These are phyloP conservation scores for Marasmius oreades DNA, from an alignment of 1,284 basidiomycete species.

Conservation along the genomic window DNA sequence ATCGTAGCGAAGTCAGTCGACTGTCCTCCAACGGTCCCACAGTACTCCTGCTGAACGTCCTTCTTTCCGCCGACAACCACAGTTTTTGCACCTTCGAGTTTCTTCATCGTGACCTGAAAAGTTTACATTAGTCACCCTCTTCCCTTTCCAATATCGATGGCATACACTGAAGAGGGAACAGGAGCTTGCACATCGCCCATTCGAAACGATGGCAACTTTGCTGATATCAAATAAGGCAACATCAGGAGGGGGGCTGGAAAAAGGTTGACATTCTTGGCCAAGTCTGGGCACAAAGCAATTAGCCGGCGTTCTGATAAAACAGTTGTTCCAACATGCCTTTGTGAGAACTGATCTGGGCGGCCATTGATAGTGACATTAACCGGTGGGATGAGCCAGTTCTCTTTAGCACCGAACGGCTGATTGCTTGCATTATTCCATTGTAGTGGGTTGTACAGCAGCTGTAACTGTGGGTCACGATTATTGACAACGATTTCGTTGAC, in stretches of 20 bases:
- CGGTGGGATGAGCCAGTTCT: constrained; percentile 45
- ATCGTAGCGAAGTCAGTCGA: constrained; percentile 52
- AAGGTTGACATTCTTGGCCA: constrained; percentile 57
- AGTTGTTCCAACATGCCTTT: constrained; percentile 28
- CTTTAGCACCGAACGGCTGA: constrained; percentile 36
- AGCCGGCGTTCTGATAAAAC: background rate
- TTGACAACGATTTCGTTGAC: constrained; percentile 36
- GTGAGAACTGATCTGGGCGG: constrained; percentile 44
- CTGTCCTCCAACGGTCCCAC: constrained; percentile 54
- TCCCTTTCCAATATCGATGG: constrained; percentile 10
- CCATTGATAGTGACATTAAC: constrained; percentile 43
- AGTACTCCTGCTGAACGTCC: constrained; percentile 50
- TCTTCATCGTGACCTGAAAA: constrained; percentile 55
- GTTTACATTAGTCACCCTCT: no score
- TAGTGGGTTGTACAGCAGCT: constrained; percentile 47
- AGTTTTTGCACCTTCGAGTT: constrained; percentile 52
- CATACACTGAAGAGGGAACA: constrained; percentile 57
- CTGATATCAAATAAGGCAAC: constrained; percentile 47
- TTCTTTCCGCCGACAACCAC: constrained; percentile 53
- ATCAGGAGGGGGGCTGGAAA: constrained; percentile 37
- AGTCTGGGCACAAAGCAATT: constrained; percentile 29
- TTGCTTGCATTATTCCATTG: constrained; percentile 50
- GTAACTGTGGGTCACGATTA: constrained; percentile 41
- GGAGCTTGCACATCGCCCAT: constrained; percentile 52
- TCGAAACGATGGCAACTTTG: constrained; percentile 53